Evolutionary conservation across 306 rosid species (phyloP), one percentile per base, ranked within the genome.

Genomic region (Heteromeles arbutifolia): DNA sequence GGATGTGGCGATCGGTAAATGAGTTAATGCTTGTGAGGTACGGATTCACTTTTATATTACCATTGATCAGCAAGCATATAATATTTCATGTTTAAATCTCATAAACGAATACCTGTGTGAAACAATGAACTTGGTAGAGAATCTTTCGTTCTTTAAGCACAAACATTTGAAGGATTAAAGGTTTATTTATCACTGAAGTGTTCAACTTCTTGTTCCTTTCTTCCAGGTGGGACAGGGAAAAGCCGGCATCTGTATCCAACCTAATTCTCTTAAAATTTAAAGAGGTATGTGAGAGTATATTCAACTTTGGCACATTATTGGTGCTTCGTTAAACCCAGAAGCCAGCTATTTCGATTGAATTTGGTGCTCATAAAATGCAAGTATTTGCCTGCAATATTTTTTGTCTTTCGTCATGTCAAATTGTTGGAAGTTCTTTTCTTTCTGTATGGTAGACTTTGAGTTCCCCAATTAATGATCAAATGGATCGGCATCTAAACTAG

Each of bases 11-110:
- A 75, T 86, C 97, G 39, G 86, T 92, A 63, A 94, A 94, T 77
- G 98, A 90, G 82, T 84, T 94, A 81, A 94, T 94, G 96, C 97
- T 94, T 82, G 89, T 94, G 74, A 91, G 97, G 98, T 94, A 90
- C 74, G 72, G 44, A 56, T 64, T 19, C 10, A 29, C 64, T 64
- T 39, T 50, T 56, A 17, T 34, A 53, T 25, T 25, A 5, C 31
- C 54, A 22, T 66, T 74, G 70, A 73, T 34, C 41, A 56, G 74
- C 44, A 25, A 39, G 70, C 61, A 44, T 54, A 17, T 56, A 24
- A 28, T 48, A 31, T 81, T n/a, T 72, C 52, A 43, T 39, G 48
- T 44, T 52, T 28, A 29, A 69, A 7, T 54, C 4, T 59, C 74
- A 26, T 11, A 9, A 69, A 43, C 2, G 10, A 41, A 9, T 41